These are phyloP conservation scores for Vaccinium darrowii DNA, from an alignment of 148 eudicot species.

Conservation along the genomic window DNA sequence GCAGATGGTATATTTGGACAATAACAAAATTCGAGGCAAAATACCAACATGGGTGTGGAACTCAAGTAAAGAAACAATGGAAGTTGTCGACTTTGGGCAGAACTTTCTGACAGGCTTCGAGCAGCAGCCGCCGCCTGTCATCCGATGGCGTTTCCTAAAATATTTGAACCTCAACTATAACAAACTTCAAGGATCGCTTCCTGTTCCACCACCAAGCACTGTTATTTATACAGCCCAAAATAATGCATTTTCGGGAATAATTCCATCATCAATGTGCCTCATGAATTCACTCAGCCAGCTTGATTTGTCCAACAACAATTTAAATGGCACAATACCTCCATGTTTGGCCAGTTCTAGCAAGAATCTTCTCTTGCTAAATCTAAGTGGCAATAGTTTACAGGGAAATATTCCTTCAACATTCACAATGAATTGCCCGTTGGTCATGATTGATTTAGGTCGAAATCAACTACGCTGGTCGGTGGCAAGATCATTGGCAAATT, in stretches of 20 bases:
- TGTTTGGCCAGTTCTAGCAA: conserved; percentile 21
- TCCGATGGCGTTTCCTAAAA: conserved; percentile 19
- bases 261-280: background rate
- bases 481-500: conserved; percentile 25
- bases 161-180: background rate
- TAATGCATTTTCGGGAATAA: background rate
- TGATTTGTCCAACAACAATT: background rate
- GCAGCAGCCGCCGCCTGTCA: background rate
- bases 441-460: conserved; percentile 25
- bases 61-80: conserved; percentile 13
- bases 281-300: background rate
- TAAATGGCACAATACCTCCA: conserved; percentile 17
- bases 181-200: conserved; percentile 27
- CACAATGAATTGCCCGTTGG: background rate
- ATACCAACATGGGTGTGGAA: conserved; percentile 30
- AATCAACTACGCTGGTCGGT: conserved; percentile 24
- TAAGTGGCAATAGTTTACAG: conserved; percentile 13
- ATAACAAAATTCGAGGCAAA: conserved; percentile 1
- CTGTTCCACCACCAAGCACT: conserved; percentile 21
- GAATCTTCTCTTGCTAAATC: conserved; percentile 17
- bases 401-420: conserved; percentile 13
- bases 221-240: background rate
- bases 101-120: conserved; percentile 27
- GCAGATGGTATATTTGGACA: fast-evolving
- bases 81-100: background rate